phyloP scores from a whole-genome alignment of 306 rosid genomes.

The Quercus aquifolioides region DNA sequence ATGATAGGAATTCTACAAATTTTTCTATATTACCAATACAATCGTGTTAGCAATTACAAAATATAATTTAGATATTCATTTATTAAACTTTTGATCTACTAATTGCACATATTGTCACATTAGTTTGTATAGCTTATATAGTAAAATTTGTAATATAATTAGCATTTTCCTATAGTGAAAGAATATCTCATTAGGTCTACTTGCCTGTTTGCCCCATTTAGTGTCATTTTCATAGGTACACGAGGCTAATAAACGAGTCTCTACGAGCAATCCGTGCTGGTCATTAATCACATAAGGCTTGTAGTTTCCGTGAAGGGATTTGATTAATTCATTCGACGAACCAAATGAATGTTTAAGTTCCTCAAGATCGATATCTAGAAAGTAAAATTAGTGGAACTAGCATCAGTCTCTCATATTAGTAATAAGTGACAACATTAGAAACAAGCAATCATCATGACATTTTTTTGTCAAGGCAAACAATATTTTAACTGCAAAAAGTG shows the following conservation, averaged over 20 bases:
- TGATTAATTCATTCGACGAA: conserved; percentile 54
- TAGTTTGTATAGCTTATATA: no score
- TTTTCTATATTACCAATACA: no score
- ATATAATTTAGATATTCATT: no score
- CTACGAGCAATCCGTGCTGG: conserved; percentile 18
- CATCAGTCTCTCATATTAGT: neutral
- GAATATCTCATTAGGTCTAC: neutral
- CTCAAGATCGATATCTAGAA: conserved; percentile 32
- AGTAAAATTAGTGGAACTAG: conserved; percentile 6
- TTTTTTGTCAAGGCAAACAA: no score
- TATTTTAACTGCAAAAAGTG: no score
- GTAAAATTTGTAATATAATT: no score
- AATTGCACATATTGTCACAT: no score
- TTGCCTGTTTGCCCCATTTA: conserved; percentile 67
- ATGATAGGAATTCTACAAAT: no score
- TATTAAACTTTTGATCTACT: no score
- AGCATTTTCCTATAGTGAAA: no score
- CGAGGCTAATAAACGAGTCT: conserved; percentile 47
- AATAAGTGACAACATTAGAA: neutral
- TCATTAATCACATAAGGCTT: conserved; percentile 5
- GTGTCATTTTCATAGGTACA: conserved; percentile 46
- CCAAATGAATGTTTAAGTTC: conserved; percentile 41
- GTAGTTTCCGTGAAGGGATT: conserved; percentile 31
- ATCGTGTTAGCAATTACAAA: no score
- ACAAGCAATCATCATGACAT: no score